Conservation (phyloP, 306 rosid genomes). For the Mucuna pruriens region DNA sequence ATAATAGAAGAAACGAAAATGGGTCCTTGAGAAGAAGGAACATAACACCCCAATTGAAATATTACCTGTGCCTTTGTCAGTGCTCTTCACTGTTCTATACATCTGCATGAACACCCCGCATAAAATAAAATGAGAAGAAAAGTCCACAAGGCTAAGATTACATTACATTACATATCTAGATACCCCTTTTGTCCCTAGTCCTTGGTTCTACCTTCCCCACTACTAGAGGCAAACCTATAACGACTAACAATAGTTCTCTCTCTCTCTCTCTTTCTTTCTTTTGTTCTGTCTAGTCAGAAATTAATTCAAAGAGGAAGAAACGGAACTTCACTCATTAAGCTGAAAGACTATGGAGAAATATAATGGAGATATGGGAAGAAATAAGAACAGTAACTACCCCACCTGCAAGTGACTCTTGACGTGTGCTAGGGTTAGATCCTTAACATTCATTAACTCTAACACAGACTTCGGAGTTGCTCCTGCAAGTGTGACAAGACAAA, state of each 20-base stretch:
- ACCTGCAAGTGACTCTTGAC: slow-evolving; percentile 99
- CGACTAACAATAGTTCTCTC: background rate
- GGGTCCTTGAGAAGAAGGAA: slow-evolving; percentile 48
- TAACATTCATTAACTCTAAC: slow-evolving; percentile 95
- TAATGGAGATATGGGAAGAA: slow-evolving; percentile 32
- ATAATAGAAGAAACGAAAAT: slow-evolving; percentile 36
- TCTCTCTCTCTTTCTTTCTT: background rate
- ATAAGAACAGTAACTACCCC: slow-evolving; percentile 49
- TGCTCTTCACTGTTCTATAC: slow-evolving; percentile 99
- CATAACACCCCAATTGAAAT: slow-evolving; percentile 35
- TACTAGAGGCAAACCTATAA: slow-evolving; percentile 46
- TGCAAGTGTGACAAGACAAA: slow-evolving; percentile 37
- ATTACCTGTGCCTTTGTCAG: slow-evolving; percentile 88
- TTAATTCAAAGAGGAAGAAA: background rate
- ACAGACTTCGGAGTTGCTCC: slow-evolving; percentile 99
- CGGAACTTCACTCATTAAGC: slow-evolving; percentile 34
- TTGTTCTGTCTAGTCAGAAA: slow-evolving; percentile 28
- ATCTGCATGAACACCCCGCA: slow-evolving; percentile 80
- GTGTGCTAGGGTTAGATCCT: slow-evolving; percentile 99
- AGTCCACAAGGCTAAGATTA: slow-evolving; percentile 52
- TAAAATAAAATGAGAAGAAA: slow-evolving; percentile 38
- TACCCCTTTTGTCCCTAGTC: slow-evolving; percentile 76
- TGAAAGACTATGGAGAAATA: slow-evolving; percentile 38
- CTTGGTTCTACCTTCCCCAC: slow-evolving; percentile 62
- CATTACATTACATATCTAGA: slow-evolving; percentile 43